phyloP scores from a whole-genome alignment of 2,329 filamentous ascomycete genomes.

The Pseudogymnoascus destructans region DNA sequence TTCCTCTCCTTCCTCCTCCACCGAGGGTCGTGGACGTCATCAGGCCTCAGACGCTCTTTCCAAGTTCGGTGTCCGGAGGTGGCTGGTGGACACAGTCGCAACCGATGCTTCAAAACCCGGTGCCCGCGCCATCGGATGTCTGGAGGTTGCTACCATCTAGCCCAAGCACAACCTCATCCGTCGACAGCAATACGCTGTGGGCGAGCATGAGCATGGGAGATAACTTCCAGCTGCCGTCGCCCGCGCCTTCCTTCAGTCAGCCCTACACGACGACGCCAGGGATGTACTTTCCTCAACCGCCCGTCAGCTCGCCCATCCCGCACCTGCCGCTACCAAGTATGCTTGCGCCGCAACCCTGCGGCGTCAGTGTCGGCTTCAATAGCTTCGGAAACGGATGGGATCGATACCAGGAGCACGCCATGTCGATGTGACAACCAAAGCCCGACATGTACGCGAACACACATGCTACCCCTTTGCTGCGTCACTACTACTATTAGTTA shows the following conservation, averaged over 20 bases:
- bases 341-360: conserved; percentile 69
- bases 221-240: conserved; percentile 56
- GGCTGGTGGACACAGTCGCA: conserved; percentile 67
- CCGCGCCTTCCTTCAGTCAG: conserved; percentile 67
- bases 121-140: conserved; percentile 63
- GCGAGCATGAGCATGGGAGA: conserved; percentile 63
- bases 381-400: conserved; percentile 71
- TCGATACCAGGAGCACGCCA: conserved; percentile 70
- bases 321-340: conserved; percentile 75
- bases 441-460: conserved; percentile 25
- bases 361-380: conserved; percentile 61
- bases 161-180: conserved; percentile 58
- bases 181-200: conserved; percentile 61
- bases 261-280: conserved; percentile 55
- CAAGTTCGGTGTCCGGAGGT: conserved; percentile 61
- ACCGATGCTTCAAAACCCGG: conserved; percentile 43
- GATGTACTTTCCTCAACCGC: conserved; percentile 69
- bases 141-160: conserved; percentile 90
- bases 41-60: conserved; percentile 71
- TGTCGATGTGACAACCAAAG: conserved; percentile 68
- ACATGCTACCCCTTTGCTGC: conserved; percentile 39
- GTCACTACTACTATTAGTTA: conserved; percentile 21
- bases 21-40: conserved; percentile 83
- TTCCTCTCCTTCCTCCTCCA: conserved; percentile 65
- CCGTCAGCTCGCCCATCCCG: conserved; percentile 60